Conservation (phyloP, 768 basidiomycete genomes). For the Russula sp. region DNA sequence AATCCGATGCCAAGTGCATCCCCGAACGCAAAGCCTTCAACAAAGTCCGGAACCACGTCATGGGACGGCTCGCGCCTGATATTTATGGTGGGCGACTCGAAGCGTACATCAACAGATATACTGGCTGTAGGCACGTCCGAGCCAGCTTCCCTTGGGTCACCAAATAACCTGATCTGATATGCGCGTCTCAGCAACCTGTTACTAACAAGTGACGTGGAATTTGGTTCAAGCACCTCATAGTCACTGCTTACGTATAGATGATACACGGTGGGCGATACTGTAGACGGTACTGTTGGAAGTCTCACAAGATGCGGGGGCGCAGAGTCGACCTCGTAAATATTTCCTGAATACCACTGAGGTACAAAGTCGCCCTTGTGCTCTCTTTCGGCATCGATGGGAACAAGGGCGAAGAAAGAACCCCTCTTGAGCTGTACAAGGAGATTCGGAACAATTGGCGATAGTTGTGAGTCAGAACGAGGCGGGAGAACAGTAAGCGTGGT, state of each 20-base stretch:
- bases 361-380: conserved; percentile 24
- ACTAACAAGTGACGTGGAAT: conserved; percentile 1
- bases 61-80: conserved; percentile 45
- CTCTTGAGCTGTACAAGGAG: conserved; percentile 59
- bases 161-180: conserved; percentile 72
- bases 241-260: conserved; percentile 72
- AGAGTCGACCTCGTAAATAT: conserved; percentile 69
- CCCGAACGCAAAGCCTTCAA: conserved; percentile 74
- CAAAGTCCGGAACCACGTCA: conserved; percentile 59
- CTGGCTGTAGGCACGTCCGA: conserved; percentile 45
- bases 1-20: conserved; percentile 60
- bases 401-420: conserved; percentile 70
- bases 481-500: conserved; percentile 57
- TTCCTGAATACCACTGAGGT: conserved; percentile 72
- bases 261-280: conserved; percentile 44
- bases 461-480: conserved; percentile 26
- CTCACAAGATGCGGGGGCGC: conserved; percentile 44
- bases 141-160: conserved; percentile 50
- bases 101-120: conserved; percentile 43
- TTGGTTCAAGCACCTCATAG: conserved; percentile 55
- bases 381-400: conserved; percentile 36
- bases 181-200: conserved; percentile 3
- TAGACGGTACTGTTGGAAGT: conserved; percentile 44
- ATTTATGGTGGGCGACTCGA: conserved; percentile 29
- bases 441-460: conserved; percentile 32